These are phyloP conservation scores for Fusarium palustre DNA, from an alignment of 2,329 filamentous ascomycete species.

Conservation along the genomic window DNA sequence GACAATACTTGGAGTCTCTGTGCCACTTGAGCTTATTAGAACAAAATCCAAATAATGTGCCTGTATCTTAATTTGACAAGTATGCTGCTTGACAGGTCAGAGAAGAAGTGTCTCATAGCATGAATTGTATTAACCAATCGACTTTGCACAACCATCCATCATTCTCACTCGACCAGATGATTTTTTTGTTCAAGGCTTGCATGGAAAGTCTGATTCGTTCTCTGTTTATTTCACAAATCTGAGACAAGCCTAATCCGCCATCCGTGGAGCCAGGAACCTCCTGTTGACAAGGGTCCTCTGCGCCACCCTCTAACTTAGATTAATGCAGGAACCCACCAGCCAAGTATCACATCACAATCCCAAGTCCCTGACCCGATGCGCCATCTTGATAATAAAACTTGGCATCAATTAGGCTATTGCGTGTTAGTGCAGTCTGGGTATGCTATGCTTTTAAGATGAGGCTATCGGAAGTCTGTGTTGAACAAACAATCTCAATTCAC, in stretches of 20 bases:
- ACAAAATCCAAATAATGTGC: not conserved
- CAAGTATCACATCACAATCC: constrained; percentile 1
- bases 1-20: not conserved
- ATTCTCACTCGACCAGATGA: constrained; percentile 14
- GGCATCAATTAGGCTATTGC: constrained; percentile 29
- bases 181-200: constrained; percentile 12
- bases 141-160: not conserved
- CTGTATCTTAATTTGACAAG: not conserved
- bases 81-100: not conserved
- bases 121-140: constrained; percentile 21
- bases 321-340: constrained; percentile 48
- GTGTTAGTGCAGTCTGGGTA: not conserved
- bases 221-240: constrained; percentile 32
- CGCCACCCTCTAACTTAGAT: constrained; percentile 21
- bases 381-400: constrained; percentile 29
- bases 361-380: constrained; percentile 10
- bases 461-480: constrained; percentile 14
- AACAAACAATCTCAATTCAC: constrained; percentile 24
- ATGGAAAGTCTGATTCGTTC: constrained; percentile 29
- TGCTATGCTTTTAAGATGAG: constrained; percentile 2
- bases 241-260: constrained; percentile 28
- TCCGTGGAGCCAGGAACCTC: constrained; percentile 16
- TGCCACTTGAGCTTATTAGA: not conserved
- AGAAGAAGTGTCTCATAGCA: constrained; percentile 1
- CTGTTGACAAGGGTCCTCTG: constrained; percentile 5